Conservation (phyloP, 345 rosid genomes). For the Eucalyptus pumila region DNA sequence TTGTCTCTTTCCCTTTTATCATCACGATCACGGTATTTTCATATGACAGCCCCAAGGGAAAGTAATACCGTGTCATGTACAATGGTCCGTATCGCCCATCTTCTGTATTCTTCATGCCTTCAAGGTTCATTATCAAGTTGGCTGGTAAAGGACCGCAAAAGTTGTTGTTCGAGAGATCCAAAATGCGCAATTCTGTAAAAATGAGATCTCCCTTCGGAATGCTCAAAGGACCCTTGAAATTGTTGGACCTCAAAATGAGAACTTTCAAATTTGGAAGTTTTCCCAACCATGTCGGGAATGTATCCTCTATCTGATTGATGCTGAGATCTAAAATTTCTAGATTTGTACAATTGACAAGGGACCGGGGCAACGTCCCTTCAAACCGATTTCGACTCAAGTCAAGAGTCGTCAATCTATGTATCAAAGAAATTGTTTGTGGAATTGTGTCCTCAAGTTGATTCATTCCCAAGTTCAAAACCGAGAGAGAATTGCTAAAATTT, state of each 20-base stretch:
- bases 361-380: fast-evolving
- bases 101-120: no score
- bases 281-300: neutral
- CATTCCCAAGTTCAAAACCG: neutral
- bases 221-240: no score
- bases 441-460: neutral
- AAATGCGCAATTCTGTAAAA: no score
- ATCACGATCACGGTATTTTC: no score
- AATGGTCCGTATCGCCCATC: fast-evolving
- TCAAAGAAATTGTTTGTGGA: neutral
- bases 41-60: fast-evolving
- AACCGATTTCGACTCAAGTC: neutral
- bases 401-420: neutral
- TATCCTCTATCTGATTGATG: neutral
- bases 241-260: neutral
- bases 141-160: no score
- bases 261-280: neutral
- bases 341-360: neutral
- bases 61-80: fast-evolving
- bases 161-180: no score
- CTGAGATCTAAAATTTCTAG: neutral
- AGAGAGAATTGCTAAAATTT: no score
- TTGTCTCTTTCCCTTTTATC: no score
- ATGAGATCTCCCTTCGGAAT: no score
- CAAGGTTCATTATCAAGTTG: no score